Conservation (phyloP, 768 basidiomycete species). For the Amyloporia xantha region DNA sequence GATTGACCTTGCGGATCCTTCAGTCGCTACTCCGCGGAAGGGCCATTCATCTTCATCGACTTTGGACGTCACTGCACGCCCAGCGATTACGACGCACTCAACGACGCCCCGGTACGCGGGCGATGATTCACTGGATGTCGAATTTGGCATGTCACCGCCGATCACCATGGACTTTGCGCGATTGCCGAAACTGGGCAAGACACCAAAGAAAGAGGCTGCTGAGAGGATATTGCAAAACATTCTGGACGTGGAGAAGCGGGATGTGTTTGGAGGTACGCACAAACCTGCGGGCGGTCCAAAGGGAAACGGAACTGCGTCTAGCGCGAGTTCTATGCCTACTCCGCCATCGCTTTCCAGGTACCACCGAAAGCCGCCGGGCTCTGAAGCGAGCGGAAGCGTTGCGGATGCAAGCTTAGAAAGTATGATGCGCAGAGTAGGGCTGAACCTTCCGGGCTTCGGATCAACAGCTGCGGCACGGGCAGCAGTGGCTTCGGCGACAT, state of each 20-base stretch:
- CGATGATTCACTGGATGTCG: constrained; percentile 30
- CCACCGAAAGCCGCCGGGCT: constrained; percentile 32
- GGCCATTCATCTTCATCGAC: constrained; percentile 15
- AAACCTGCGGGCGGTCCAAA: constrained; percentile 3
- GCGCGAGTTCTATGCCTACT: constrained; percentile 60
- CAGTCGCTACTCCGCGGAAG: constrained; percentile 39
- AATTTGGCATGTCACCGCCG: constrained; percentile 44
- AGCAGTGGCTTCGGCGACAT: not conserved
- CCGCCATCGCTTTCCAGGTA: constrained; percentile 72
- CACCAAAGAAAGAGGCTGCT: constrained; percentile 69
- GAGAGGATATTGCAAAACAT: constrained; percentile 61
- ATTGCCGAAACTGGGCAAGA: constrained; percentile 43
- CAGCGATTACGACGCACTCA: constrained; percentile 2
- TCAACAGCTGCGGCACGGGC: constrained; percentile 3
- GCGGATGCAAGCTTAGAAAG: constrained; percentile 59
- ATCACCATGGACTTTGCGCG: constrained; percentile 47
- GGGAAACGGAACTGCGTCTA: constrained; percentile 38
- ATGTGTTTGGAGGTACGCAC: constrained; percentile 6
- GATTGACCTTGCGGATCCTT: constrained; percentile 60
- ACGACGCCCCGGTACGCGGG: constrained; percentile 14
- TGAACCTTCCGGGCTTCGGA: constrained; percentile 28
- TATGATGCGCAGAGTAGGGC: constrained; percentile 59
- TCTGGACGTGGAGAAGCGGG: constrained; percentile 27
- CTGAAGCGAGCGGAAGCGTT: constrained; percentile 36
- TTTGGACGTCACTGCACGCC: constrained; percentile 8